Base-by-base conservation (phyloP, 306 rosid genomes). In the Astragalus membranaceus region DNA sequence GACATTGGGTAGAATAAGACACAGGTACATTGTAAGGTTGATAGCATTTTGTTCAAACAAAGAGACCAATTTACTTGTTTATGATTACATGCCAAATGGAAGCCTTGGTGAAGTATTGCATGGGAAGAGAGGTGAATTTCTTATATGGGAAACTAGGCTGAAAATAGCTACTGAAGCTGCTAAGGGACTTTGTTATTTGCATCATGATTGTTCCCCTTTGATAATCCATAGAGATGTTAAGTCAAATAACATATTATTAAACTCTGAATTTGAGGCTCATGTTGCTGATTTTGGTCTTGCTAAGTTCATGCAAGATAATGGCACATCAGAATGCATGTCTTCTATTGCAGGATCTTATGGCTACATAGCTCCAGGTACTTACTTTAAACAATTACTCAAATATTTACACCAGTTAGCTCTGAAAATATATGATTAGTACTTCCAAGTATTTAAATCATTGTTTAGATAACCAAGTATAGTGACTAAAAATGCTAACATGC, bases 331-430 rank as follows among this genome's bases (percentile, higher is more conserved):
- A 77, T 91, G 97, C 84, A 91, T 91, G 97, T 91, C 97, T 69
- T 92, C 92, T 64, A 85, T 91, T 74, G 97, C 97, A 52, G 97
- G 97, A 10, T 91, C 97, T n/a, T 91, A 91, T 62, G 97, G 97
- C 59, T 91, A 91, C 15, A 91, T 91, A 65, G 97, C 97, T 78
- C 97, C 97, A 85, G 97, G 97, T 91, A 88, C 47, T 41, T 39
- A 30, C 14, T 39, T 54, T 10, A 4, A 23, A 14, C 0, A 43
- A 43, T 9, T 10, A 15, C 35, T 61, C 16, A 16, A 5, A 35
- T 67, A 50, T n/a, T n/a, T n/a, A n/a, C n/a, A n/a, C n/a, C n/a
- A n/a, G n/a, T n/a, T n/a, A n/a, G n/a, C n/a, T n/a, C n/a, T n/a
- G n/a, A n/a, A n/a, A 3, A 16, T 12, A 53, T 10, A 17, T 33